A percentile compares a stretch with the other conserved stretches of the same genome.
Evolutionary conservation across 495 filamentous ascomycete genomes (phyloP).

Genomic region (Daldinia bambusicola): DNA sequence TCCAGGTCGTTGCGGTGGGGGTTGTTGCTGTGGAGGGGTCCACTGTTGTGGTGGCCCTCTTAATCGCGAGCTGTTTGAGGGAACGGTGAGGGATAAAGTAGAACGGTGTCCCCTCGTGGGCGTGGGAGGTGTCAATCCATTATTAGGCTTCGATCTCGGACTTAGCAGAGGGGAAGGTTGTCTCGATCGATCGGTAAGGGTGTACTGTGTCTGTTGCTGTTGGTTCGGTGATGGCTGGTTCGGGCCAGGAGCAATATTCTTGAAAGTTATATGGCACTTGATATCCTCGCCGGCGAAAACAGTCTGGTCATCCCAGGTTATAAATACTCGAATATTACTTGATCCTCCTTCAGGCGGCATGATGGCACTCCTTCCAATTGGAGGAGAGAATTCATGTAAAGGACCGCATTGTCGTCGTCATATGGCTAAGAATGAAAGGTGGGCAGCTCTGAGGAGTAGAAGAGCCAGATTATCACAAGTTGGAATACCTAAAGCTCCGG

Average conservation of each 20-base stretch:
- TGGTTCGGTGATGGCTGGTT: constrained; percentile 48
- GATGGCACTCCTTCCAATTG: constrained; percentile 49
- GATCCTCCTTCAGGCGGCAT: constrained; percentile 57
- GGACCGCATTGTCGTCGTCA: constrained; percentile 36
- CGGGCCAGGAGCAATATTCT: constrained; percentile 73
- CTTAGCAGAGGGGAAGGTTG: constrained; percentile 53
- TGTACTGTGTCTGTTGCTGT: constrained; percentile 47
- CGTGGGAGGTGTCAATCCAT: constrained; percentile 53
- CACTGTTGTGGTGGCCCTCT: constrained; percentile 47
- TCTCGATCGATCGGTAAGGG: constrained; percentile 55
- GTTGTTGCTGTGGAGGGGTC: constrained; percentile 41
- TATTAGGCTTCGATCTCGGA: constrained; percentile 45
- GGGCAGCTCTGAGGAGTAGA: constrained; percentile 14
- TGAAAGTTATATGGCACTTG: constrained; percentile 95
- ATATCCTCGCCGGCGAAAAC: constrained; percentile 96
- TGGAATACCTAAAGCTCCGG: constrained; percentile 11
- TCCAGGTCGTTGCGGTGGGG: constrained; percentile 47
- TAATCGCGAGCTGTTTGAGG: constrained; percentile 54
- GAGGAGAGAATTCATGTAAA: constrained; percentile 48
- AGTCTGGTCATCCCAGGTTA: constrained; percentile 88
- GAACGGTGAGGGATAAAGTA: constrained; percentile 67
- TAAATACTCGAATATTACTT: constrained; percentile 89
- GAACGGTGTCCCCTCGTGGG: constrained; percentile 64
- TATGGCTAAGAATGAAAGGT: constrained; percentile 16
- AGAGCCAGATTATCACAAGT: constrained; percentile 2